Conservation (phyloP, 805 yeast genomes). For the Cyberlindnera misumaiensis region DNA sequence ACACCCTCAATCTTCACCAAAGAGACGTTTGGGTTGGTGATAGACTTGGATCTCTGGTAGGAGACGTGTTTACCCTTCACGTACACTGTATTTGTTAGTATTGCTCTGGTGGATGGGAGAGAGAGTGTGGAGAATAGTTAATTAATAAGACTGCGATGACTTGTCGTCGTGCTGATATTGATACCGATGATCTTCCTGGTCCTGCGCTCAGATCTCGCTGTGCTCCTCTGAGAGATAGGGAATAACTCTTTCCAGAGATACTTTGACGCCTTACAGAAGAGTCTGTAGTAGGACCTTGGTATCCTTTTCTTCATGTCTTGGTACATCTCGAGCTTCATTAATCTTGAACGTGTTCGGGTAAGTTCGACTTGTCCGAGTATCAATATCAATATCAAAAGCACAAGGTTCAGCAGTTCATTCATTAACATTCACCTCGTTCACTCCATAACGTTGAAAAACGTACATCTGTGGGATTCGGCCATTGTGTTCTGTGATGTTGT, state of each 20-base stretch:
- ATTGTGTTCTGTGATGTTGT: slow-evolving; percentile 31
- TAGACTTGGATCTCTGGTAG: slow-evolving; percentile 99
- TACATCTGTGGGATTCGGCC: slow-evolving; percentile 98
- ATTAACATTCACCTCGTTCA: too few relatives aligned
- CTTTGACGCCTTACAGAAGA: too few relatives aligned
- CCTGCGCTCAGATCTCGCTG: too few relatives aligned
- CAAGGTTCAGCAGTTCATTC: too few relatives aligned
- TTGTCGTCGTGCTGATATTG: background rate
- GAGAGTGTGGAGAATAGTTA: background rate
- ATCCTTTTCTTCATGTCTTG: too few relatives aligned
- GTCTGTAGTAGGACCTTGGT: too few relatives aligned
- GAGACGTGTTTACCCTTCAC: slow-evolving; percentile 99
- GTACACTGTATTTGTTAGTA: slow-evolving; percentile 63
- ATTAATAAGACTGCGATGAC: background rate
- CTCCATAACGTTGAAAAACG: slow-evolving; percentile 31
- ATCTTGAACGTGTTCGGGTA: too few relatives aligned
- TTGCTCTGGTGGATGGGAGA: slow-evolving; percentile 10
- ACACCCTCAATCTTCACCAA: slow-evolving; percentile 97
- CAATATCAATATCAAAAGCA: too few relatives aligned
- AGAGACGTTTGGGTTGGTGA: slow-evolving; percentile 96
- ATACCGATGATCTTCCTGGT: background rate
- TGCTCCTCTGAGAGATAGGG: too few relatives aligned
- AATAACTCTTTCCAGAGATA: too few relatives aligned
- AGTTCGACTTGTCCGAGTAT: too few relatives aligned
- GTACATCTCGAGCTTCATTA: too few relatives aligned